Evolutionary conservation across 257 asterid genomes (phyloP), one percentile per base, ranked within the genome.

Genomic region (Linderniella brevidens): DNA sequence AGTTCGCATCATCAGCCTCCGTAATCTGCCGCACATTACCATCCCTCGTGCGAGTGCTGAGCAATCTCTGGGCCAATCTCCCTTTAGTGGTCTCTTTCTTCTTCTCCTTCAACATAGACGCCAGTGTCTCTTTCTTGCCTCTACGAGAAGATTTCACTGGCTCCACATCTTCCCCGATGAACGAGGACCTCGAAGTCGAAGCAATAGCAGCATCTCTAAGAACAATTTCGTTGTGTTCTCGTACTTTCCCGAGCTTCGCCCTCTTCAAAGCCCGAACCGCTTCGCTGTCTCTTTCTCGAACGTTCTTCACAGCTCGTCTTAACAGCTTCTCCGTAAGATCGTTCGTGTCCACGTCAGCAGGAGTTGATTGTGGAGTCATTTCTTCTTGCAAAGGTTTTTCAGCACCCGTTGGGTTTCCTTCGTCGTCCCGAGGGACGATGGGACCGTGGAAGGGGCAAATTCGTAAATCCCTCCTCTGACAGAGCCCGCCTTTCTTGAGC

Each of bases 381-480:
- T 63, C 72, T 41, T 65, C 72, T 19, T 45, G 19, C 25, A 35
- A 13, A 19, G 80, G 51, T 50, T 45, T 53, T 41, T 52, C 67
- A 25, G 60, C 32, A 48, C 71, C 17, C 3, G 50, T 35, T 35
- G 86, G 93, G 4, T 80, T 83, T 48, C 95, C 95, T 51, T 70
- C 80, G 46, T 74, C 79, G 13, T 80, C 95, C 47, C 95, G 65
- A 49, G 74, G 71, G 53, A 88, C 47, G 59, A 78, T 48, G 16
- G 53, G 80, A 37, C 95, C 98, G 41, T 88, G 98, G 59, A 88
- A 88, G 11, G 95, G 95, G 62, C 95, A 88, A 16, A 65, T 66
- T 67, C 58, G 76, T 63, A 76, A 52, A 69, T 88, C 98, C 54
- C 67, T 73, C 65, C 97, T 74, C 57, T 67, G 74, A 56, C 97